phyloP scores from a whole-genome alignment of 371 early-diverging fungal genomes.

The Mucor racemosus region DNA sequence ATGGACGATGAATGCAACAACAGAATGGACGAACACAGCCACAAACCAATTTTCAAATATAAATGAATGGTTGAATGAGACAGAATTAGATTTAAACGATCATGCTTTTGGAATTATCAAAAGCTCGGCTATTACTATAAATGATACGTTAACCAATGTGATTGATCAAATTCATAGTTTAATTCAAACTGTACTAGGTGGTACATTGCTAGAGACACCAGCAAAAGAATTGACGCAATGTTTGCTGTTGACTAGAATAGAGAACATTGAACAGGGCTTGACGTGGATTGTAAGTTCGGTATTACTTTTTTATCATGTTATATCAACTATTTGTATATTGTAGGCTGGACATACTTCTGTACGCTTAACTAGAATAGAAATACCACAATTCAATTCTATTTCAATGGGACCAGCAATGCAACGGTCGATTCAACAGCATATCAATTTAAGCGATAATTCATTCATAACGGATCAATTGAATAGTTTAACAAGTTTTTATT shows the following conservation, averaged over 20 bases:
- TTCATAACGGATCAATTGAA: slow-evolving; percentile 6
- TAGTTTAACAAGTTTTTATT: slow-evolving; percentile 19
- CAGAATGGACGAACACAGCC: slow-evolving; percentile 10
- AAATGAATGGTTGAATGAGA: slow-evolving; percentile 35
- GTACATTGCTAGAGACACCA: slow-evolving; percentile 39
- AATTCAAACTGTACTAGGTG: slow-evolving; percentile 31
- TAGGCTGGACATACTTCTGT: slow-evolving; percentile 19
- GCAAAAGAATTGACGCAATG: slow-evolving; percentile 40
- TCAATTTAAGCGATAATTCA: neutral
- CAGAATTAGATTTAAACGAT: slow-evolving; percentile 33
- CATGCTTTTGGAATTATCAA: slow-evolving; percentile 32
- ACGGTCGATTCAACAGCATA: slow-evolving; percentile 11
- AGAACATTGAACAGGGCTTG: slow-evolving; percentile 42
- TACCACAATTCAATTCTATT: neutral
- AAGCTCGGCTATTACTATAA: slow-evolving; percentile 29
- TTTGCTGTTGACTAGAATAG: slow-evolving; percentile 37
- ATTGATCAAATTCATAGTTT: slow-evolving; percentile 27
- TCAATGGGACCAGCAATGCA: slow-evolving; percentile 5
- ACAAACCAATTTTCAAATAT: slow-evolving; percentile 12
- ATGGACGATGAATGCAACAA: slow-evolving; percentile 12
- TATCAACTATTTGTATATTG: neutral
- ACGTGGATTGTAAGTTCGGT: slow-evolving; percentile 45
- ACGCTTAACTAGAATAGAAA: slow-evolving; percentile 10
- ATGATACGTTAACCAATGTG: slow-evolving; percentile 32
- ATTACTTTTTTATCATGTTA: neutral